Conservation (phyloP, 805 yeast species). For the Yamadazyma laniorum region DNA sequence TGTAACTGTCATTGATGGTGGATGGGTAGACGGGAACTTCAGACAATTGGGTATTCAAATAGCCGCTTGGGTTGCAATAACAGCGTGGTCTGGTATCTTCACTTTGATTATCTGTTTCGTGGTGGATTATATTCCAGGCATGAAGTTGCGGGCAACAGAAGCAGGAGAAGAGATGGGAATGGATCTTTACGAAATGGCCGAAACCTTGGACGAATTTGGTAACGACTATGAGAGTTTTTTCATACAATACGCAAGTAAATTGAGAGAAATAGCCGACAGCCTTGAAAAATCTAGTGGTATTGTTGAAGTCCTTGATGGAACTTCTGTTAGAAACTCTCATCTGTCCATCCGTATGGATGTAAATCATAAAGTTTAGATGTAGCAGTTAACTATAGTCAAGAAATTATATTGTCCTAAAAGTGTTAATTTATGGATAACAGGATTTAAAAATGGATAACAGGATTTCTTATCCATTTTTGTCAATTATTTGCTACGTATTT, state of each 20-base stretch:
- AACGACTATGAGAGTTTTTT: slow-evolving; percentile 31
- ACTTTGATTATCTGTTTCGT: slow-evolving; percentile 44
- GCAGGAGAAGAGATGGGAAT: slow-evolving; percentile 53
- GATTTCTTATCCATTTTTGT: too few species aligned
- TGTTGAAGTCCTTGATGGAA: slow-evolving; percentile 20
- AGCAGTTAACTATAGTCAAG: too few species aligned
- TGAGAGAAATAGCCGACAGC: slow-evolving; percentile 18
- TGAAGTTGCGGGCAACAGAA: slow-evolving; percentile 41
- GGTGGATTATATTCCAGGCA: slow-evolving; percentile 52
- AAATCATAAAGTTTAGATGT: slow-evolving; percentile 11
- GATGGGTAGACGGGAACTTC: slow-evolving; percentile 48
- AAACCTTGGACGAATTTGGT: slow-evolving; percentile 39
- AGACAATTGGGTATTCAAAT: slow-evolving; percentile 46
- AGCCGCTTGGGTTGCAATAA: slow-evolving; percentile 41
- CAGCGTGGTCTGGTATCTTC: slow-evolving; percentile 45
- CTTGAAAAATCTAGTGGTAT: slow-evolving; percentile 14
- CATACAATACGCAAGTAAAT: slow-evolving; percentile 18
- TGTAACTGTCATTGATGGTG: slow-evolving; percentile 42
- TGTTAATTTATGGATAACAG: too few species aligned
- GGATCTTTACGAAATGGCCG: slow-evolving; percentile 52
- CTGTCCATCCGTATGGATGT: slow-evolving; percentile 11
- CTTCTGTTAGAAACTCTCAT: slow-evolving; percentile 13
- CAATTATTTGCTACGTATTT: too few species aligned
- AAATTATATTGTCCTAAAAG: too few species aligned
- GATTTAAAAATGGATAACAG: too few species aligned